Conservation (phyloP, 1,284 basidiomycete genomes). For the Irpex sp. region DNA sequence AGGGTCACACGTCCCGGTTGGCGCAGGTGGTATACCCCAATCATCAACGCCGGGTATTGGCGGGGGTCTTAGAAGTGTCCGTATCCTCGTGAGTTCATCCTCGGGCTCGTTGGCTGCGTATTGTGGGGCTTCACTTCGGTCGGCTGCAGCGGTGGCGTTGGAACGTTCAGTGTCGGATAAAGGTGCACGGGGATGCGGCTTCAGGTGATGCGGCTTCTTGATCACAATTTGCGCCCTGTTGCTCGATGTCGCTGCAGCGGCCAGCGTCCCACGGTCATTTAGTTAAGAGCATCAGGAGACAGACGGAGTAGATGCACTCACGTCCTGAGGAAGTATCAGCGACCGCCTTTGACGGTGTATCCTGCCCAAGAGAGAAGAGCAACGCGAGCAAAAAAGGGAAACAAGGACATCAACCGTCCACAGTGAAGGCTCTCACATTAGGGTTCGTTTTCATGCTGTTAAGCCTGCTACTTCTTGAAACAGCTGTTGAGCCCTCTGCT, state of each 20-base stretch:
- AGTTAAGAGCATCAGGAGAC: not conserved
- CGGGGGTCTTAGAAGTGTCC: slow-evolving; percentile 56
- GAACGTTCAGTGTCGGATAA: slow-evolving; percentile 16
- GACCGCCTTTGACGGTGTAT: slow-evolving; percentile 44
- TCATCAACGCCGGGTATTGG: slow-evolving; percentile 59
- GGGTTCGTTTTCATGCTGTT: not conserved
- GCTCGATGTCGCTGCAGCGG: not conserved
- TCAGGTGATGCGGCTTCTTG: slow-evolving; percentile 44
- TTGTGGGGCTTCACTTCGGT: not conserved
- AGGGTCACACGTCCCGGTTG: slow-evolving; percentile 53
- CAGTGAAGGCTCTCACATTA: slow-evolving; percentile 61
- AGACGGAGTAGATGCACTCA: slow-evolving; percentile 24
- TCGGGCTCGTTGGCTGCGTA: slow-evolving; percentile 16
- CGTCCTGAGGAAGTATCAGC: slow-evolving; percentile 45
- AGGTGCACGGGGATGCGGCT: slow-evolving; percentile 45
- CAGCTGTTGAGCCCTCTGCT: slow-evolving; percentile 15
- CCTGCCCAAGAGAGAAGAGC: slow-evolving; percentile 62
- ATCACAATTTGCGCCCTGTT: slow-evolving; percentile 55
- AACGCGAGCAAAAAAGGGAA: slow-evolving; percentile 65
- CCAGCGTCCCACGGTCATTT: not conserved
- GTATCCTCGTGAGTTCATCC: slow-evolving; percentile 51
- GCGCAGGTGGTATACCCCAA: slow-evolving; percentile 77
- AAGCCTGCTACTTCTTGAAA: not conserved
- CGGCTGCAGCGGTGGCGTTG: not conserved
- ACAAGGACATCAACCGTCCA: slow-evolving; percentile 36